Base-by-base conservation (phyloP, 2,329 filamentous ascomycete genomes). In the Phialophora tarda region DNA sequence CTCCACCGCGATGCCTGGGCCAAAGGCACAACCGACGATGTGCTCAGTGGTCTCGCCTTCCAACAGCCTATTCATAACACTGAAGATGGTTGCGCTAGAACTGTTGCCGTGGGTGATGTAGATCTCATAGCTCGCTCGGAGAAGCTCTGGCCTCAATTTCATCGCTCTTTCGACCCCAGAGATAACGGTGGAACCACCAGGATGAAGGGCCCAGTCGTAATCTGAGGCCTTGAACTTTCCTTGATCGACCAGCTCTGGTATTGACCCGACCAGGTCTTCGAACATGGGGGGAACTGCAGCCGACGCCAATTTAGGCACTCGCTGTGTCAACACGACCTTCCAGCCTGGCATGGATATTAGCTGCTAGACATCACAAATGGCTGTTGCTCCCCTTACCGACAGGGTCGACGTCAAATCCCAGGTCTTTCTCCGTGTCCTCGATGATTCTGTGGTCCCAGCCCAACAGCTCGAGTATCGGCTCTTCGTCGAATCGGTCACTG, bases 161-260 rank as follows among this genome's bases (percentile, higher is more conserved):
- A 91, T 82, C 1, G 80, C 81, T 50, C 79, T 79, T 74, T 90
- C 85, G 0, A 89, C 86, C 0, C 88, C 87, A 0, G 86, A 82
- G 1, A 91, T 79, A 50, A 91, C 89, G 0, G 88, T 87, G 0
- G 86, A 82, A 21, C 89, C 89, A 4, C 89, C 89, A 0, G 89
- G 89, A 71, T 91, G 89, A 74, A 91, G 84, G 0, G 88, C 89
- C 89, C 89, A 91, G 78, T 91, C 89, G 70, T 90, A 90, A 66
- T 89, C 85, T 0, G 80, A 75, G 0, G 88, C 80, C 4, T 75
- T 73, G 0, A 85, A 69, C 1, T 80, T 78, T 38, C 73, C 65
- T 21, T 69, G 50, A 44, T 78, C 75, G 56, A 71, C 76, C 69
- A 71, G 72, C 70, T 78, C 74, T 62, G 73, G 77, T 24, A 84